Conservation (phyloP, 495 filamentous ascomycete species). For the Immersiella caudata region DNA sequence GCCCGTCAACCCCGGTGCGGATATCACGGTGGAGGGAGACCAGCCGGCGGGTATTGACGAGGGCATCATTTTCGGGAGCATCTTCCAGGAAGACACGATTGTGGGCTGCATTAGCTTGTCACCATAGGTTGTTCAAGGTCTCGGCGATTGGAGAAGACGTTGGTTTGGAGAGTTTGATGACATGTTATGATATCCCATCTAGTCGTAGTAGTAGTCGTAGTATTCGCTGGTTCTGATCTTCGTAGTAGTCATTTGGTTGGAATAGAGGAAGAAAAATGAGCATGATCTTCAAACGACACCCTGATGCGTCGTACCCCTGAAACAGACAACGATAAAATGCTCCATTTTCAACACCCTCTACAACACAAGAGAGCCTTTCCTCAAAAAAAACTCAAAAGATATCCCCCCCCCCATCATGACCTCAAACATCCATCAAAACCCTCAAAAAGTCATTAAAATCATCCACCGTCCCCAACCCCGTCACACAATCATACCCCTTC, state of each 20-base stretch:
- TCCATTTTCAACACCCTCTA: too few relatives aligned
- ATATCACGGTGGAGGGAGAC: constrained; percentile 51
- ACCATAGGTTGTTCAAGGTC: neutral
- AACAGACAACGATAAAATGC: too few relatives aligned
- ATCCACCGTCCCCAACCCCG: constrained; percentile 43
- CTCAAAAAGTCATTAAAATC: constrained; percentile 40
- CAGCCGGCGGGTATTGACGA: constrained; percentile 51
- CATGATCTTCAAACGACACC: too few relatives aligned
- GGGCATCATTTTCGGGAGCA: constrained; percentile 53
- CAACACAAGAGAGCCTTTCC: too few relatives aligned
- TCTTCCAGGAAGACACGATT: constrained; percentile 50
- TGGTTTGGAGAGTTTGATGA: neutral
- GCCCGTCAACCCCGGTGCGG: constrained; percentile 47
- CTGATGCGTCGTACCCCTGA: too few relatives aligned
- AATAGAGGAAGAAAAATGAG: too few relatives aligned
- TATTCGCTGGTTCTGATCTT: too few relatives aligned
- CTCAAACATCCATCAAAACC: constrained; percentile 26
- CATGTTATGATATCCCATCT: neutral
- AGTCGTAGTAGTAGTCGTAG: neutral
- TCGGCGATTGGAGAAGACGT: neutral
- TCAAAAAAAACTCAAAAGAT: too few relatives aligned
- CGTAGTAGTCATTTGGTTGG: too few relatives aligned
- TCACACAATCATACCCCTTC: constrained; percentile 43
- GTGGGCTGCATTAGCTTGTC: constrained; percentile 19
- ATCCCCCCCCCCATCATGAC: too few relatives aligned